Evolutionary conservation across 345 rosid genomes (phyloP), one percentile per base, ranked within the genome.

Genomic region (Citrus hindsii): DNA sequence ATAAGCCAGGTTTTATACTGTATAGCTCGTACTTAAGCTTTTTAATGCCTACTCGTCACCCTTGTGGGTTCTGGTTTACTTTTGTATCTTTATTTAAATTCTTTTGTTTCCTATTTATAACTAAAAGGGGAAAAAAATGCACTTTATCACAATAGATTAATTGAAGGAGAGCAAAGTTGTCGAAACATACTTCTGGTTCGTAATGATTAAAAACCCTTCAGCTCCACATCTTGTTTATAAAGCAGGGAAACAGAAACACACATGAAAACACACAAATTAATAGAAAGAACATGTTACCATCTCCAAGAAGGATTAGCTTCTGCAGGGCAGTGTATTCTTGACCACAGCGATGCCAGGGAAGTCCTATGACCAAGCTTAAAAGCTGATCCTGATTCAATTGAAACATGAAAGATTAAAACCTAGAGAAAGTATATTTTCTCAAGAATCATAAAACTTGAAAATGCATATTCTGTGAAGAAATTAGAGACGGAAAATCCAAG

Each of bases 221-320:
- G n/a, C 27, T 66, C 46, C n/a, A 16, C n/a, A 46, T 7, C 73
- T 30, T 35, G 24, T 66, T 71, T 35, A 32, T 9, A 55, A 21
- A 55, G 58, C 64, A 71, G 42, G 22, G 10, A 55, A 71, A 32
- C 18, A 12, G 63, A 64, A 14, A 27, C 59, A 18, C 42, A 16
- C 35, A 46, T 9, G 55, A 63, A 63, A 0, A 21, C 14, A 8
- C 67, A 73, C 9, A 38, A 5, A 53, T 19, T 21, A 7, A 75
- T 42, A 62, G 61, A 46, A 2, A 28, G 58, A 63, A 74, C 30
- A 5, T 56, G 68, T 83, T 93, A 93, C 99, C 99, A 93, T 92
- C 93, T 92, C 99, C 98, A 93, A 73, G 81, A 78, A 35, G 93
- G 92, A 82, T 84, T 82, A 3, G 88, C 91, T 86, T 95, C 99